phyloP scores from a whole-genome alignment of 179 eudicot genomes.

The Pouteria campechiana region DNA sequence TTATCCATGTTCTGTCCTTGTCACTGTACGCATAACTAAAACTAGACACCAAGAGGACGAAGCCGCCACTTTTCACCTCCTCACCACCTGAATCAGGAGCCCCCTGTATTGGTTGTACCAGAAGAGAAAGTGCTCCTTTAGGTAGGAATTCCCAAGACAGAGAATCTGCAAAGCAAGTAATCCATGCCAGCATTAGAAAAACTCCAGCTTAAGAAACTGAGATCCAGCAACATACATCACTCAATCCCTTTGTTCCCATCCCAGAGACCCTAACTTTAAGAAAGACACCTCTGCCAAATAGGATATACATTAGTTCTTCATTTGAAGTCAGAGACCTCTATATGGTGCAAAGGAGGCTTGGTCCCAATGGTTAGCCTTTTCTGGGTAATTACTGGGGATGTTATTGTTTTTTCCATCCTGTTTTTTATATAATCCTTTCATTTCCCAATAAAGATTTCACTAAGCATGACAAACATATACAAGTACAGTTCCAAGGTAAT shows the following conservation, averaged over 20 bases:
- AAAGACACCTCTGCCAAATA: neutral
- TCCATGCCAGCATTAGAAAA: neutral
- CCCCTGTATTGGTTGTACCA: constrained; percentile 42
- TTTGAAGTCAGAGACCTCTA: neutral
- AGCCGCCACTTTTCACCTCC: constrained; percentile 31
- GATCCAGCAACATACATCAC: too few relatives aligned
- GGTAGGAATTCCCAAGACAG: constrained; percentile 62
- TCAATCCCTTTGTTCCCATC: too few relatives aligned
- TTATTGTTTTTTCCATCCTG: too few relatives aligned
- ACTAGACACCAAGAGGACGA: constrained; percentile 65
- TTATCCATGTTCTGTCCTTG: constrained; percentile 71
- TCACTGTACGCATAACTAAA: constrained; percentile 56
- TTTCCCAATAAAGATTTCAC: too few relatives aligned
- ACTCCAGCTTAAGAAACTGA: too few relatives aligned
- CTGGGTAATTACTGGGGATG: too few relatives aligned
- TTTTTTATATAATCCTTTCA: too few relatives aligned
- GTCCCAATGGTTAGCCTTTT: too few relatives aligned
- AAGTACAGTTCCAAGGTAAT: too few relatives aligned
- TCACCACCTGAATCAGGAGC: constrained; percentile 6
- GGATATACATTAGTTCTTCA: neutral
- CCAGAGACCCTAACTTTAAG: too few relatives aligned
- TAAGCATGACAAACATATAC: too few relatives aligned
- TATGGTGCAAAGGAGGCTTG: too few relatives aligned
- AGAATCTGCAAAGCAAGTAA: constrained; percentile 28
- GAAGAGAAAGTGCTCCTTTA: constrained; percentile 50